Evolutionary conservation across 179 eudicot species (phyloP).

Genomic region (Camellia oleifera): DNA sequence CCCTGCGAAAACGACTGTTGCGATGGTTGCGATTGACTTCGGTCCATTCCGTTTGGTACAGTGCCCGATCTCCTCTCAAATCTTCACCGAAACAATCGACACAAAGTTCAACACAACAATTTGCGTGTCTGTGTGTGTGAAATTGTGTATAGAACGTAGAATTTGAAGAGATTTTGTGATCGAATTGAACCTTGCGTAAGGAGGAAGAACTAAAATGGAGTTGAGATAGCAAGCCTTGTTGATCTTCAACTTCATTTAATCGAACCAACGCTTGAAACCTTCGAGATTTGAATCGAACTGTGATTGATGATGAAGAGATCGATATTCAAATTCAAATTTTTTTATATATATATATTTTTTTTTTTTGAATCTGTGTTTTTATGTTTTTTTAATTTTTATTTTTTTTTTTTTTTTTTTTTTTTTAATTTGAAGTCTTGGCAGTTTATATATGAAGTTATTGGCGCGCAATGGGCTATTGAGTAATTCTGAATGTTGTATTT

Average conservation of each 20-base stretch:
- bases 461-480: no score
- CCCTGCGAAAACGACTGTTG: slow-evolving; percentile 84
- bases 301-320: neutral
- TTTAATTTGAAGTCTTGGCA: no score
- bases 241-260: slow-evolving; percentile 75
- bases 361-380: neutral
- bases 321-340: neutral
- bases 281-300: no score
- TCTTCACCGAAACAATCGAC: neutral
- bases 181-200: slow-evolving; percentile 58
- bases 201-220: slow-evolving; percentile 95
- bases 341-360: no score
- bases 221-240: slow-evolving; percentile 93
- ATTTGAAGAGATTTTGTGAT: neutral
- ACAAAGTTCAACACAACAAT: neutral
- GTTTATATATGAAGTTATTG: no score
- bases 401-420: no score
- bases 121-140: no score
- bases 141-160: no score
- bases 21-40: slow-evolving; percentile 53
- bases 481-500: no score
- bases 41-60: slow-evolving; percentile 32
- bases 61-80: slow-evolving; percentile 50
- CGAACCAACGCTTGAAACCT: neutral
- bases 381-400: neutral